Base-by-base conservation (phyloP, 495 filamentous ascomycete species). In the Paragyromitra xinjiangensis region DNA sequence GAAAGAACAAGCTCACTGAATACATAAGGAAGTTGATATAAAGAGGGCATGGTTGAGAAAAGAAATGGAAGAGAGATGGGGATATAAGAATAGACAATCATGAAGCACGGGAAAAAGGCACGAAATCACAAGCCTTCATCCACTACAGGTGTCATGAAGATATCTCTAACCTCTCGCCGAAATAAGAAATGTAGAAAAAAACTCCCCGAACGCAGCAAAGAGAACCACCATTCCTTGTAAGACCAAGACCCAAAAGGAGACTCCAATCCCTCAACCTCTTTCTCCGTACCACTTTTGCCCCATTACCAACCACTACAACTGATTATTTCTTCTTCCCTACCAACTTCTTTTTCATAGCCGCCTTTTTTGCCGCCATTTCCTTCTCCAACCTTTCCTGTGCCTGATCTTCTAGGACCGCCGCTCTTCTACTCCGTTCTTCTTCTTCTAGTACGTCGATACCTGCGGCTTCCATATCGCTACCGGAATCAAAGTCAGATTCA, bases 381-480 rank as follows among this genome's bases (percentile, higher is more conserved):
- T 66, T 73, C 61, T 82, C 81, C 19, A 78, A 66, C 64, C 72
- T 82, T 56, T 81, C 81, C 61, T 83, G 74, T 53, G 81, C 81
- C 6, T 84, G 81, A 67, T 91, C 89, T 81, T 91, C 89, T 44
- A 83, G 83, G 12, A 85, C 81, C 8, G 88, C 89, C 16, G 82
- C 77, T 16, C 77, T 66, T 45, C 86, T 84, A 7, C 89, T 88
- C 34, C 81, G 72, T 56, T 84, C 85, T 74, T 91, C 89, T 78
- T 91, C 89, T 42, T 87, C 85, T 45, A 90, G 85, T 16, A 91
- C 88, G 64, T 90, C 89, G 19, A 86, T 85, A 11, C 88, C 65
- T 1, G 88, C 88, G 5, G 89, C 89, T 80, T 91, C 89, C 89
- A 91, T 91, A 77, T 91, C 89, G 19, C 85, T 87, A 40, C 87